Percentiles rank a stretch among this genome's conserved stretches.
Conservation (phyloP, 495 filamentous ascomycete genomes). For the Margaritispora aquatica region DNA sequence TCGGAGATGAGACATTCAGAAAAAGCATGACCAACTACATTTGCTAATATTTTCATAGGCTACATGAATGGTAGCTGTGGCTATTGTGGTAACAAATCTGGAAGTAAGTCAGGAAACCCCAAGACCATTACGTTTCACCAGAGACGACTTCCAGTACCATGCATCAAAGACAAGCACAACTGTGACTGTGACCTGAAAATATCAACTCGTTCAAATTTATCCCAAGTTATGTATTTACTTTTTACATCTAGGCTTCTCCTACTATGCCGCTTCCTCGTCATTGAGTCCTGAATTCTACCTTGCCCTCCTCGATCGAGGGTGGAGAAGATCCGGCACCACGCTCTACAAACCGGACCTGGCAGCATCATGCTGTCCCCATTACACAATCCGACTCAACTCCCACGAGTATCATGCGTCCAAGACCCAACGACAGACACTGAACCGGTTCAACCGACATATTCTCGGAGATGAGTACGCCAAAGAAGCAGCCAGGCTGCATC, state of each 20-base stretch:
- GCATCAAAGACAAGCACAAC: not conserved
- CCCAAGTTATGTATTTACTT: constrained; percentile 13
- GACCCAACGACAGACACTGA: constrained; percentile 81
- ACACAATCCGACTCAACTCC: constrained; percentile 81
- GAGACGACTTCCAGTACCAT: not conserved
- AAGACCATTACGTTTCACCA: constrained; percentile 3
- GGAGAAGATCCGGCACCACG: constrained; percentile 78
- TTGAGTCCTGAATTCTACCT: constrained; percentile 74
- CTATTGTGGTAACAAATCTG: constrained; percentile 18
- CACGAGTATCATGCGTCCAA: constrained; percentile 61
- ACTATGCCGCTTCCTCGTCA: constrained; percentile 66
- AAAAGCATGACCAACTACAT: not conserved
- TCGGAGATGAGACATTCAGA: no score
- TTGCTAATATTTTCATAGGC: constrained; percentile 18
- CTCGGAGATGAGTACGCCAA: constrained; percentile 72
- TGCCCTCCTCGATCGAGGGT: constrained; percentile 75
- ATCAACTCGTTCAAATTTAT: not conserved
- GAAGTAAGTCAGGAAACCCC: constrained; percentile 23
- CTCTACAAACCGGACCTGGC: constrained; percentile 86
- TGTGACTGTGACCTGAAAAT: constrained; percentile 4
- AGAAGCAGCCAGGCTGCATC: constrained; percentile 65
- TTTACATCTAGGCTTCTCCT: constrained; percentile 63
- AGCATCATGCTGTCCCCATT: constrained; percentile 89
- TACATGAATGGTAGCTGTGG: constrained; percentile 22
- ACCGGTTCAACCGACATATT: constrained; percentile 84